These are phyloP conservation scores for Papilionanthe hybrid DNA, from an alignment of 116 monocot species.

Conservation along the genomic window DNA sequence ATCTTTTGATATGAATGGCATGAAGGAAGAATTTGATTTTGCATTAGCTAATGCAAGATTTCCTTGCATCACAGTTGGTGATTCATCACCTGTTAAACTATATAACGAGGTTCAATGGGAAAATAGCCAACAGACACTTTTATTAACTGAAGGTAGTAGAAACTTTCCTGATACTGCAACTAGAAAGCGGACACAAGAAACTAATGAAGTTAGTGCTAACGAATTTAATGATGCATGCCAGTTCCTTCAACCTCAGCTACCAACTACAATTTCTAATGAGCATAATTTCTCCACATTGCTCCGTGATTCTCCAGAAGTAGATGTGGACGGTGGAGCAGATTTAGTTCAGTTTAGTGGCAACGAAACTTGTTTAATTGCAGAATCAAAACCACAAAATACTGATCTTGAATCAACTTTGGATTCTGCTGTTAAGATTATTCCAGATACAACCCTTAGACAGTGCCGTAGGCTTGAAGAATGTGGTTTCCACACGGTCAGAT, in stretches of 20 bases:
- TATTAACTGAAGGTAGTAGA: slow-evolving; percentile 23
- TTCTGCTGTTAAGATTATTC: slow-evolving; percentile 43
- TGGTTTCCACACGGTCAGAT: slow-evolving; percentile 79
- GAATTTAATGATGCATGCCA: slow-evolving; percentile 22
- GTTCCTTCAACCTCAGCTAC: slow-evolving; percentile 10
- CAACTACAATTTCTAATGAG: slow-evolving; percentile 19
- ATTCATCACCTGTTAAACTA: slow-evolving; percentile 59
- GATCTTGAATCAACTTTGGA: slow-evolving; percentile 39
- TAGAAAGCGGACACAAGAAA: slow-evolving; percentile 10
- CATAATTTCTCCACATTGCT: background rate
- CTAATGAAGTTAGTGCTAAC: slow-evolving; percentile 6
- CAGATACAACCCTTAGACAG: slow-evolving; percentile 37
- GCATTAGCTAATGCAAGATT: slow-evolving; percentile 48
- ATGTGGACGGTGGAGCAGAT: slow-evolving; percentile 15
- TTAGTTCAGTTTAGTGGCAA: slow-evolving; percentile 15
- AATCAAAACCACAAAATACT: slow-evolving; percentile 7
- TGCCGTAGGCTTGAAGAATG: slow-evolving; percentile 55
- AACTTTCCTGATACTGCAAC: slow-evolving; percentile 13
- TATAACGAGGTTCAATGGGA: slow-evolving; percentile 41
- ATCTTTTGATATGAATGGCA: slow-evolving; percentile 17
- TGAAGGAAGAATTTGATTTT: slow-evolving; percentile 51
- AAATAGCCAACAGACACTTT: slow-evolving; percentile 16
- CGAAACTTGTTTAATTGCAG: slow-evolving; percentile 9
- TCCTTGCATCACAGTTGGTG: slow-evolving; percentile 76
- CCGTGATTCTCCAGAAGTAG: slow-evolving; percentile 21